These are phyloP conservation scores for Sphenostylis stenocarpa DNA, from an alignment of 306 rosid genomes.

Conservation along the genomic window DNA sequence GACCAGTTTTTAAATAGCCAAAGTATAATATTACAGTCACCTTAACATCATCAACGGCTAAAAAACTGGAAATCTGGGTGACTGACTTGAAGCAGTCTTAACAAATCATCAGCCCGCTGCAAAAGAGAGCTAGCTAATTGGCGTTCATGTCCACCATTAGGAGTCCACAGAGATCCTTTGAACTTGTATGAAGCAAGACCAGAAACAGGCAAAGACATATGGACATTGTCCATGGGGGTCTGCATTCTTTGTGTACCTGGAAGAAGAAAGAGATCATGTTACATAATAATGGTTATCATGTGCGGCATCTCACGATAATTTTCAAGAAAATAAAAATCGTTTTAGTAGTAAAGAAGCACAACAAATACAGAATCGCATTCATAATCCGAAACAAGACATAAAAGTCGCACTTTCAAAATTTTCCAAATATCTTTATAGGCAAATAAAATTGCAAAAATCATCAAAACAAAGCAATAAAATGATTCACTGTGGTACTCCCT, in stretches of 20 bases:
- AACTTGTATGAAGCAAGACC: slow-evolving; percentile 94
- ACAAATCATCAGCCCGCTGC: slow-evolving; percentile 63
- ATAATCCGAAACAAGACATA: background rate
- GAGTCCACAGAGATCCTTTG: slow-evolving; percentile 85
- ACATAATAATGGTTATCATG: background rate
- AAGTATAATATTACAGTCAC: slow-evolving; percentile 28
- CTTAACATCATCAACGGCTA: slow-evolving; percentile 49
- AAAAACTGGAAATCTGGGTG: slow-evolving; percentile 94
- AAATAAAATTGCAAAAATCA: background rate
- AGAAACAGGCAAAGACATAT: slow-evolving; percentile 67
- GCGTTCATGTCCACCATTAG: slow-evolving; percentile 63
- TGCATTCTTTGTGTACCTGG: slow-evolving; percentile 52
- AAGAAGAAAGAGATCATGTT: background rate
- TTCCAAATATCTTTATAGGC: background rate
- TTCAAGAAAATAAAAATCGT: background rate
- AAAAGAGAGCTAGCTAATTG: slow-evolving; percentile 57
- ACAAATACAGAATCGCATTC: background rate
- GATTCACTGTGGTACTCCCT: background rate
- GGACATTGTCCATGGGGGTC: slow-evolving; percentile 47
- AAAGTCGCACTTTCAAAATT: background rate
- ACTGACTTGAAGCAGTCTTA: slow-evolving; percentile 63
- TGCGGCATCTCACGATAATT: background rate
- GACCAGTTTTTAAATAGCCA: slow-evolving; percentile 31
- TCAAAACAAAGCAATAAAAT: background rate
- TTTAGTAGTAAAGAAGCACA: background rate